These are phyloP conservation scores for Saccharomyces pastorianus DNA, from an alignment of 1,139 yeast species.

Conservation along the genomic window DNA sequence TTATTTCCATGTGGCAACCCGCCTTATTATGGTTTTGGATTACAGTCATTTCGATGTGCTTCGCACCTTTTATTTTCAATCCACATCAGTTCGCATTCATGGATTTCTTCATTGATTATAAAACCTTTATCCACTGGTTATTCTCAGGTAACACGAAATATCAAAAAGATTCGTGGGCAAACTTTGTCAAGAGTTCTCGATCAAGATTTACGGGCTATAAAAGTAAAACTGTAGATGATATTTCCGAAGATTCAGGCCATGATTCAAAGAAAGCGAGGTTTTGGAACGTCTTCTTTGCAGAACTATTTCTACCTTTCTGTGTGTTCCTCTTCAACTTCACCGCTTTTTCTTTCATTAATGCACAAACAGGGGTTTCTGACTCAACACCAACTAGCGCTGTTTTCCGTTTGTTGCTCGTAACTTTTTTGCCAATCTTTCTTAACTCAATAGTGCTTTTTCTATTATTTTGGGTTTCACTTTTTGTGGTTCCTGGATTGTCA, in stretches of 20 bases:
- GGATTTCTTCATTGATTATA: slow-evolving; percentile 68
- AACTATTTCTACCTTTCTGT: slow-evolving; percentile 44
- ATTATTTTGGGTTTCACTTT: slow-evolving; percentile 42
- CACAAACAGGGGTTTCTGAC: slow-evolving; percentile 54
- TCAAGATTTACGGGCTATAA: slow-evolving; percentile 64
- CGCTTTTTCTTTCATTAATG: slow-evolving; percentile 62
- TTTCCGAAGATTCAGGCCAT: slow-evolving; percentile 27
- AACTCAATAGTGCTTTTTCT: slow-evolving; percentile 40
- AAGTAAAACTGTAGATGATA: slow-evolving; percentile 33
- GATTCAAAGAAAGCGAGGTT: slow-evolving; percentile 39
- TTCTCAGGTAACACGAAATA: slow-evolving; percentile 51
- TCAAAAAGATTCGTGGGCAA: slow-evolving; percentile 54
- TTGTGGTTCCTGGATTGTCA: slow-evolving; percentile 40
- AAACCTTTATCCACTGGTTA: slow-evolving; percentile 60
- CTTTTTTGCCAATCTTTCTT: slow-evolving; percentile 45
- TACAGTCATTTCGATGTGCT: slow-evolving; percentile 59
- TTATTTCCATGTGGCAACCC: slow-evolving; percentile 65
- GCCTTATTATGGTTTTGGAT: slow-evolving; percentile 80
- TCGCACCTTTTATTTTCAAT: slow-evolving; percentile 75
- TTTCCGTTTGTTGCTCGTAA: slow-evolving; percentile 43
- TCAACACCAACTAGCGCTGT: slow-evolving; percentile 47
- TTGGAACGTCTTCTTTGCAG: slow-evolving; percentile 45
- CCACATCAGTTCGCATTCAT: slow-evolving; percentile 74
- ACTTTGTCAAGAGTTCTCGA: slow-evolving; percentile 44
- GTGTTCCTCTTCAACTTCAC: slow-evolving; percentile 39